Evolutionary conservation across 148 eudicot species (phyloP), one percentile per base, ranked within the genome.

Genomic region (Selenicereus undatus): DNA sequence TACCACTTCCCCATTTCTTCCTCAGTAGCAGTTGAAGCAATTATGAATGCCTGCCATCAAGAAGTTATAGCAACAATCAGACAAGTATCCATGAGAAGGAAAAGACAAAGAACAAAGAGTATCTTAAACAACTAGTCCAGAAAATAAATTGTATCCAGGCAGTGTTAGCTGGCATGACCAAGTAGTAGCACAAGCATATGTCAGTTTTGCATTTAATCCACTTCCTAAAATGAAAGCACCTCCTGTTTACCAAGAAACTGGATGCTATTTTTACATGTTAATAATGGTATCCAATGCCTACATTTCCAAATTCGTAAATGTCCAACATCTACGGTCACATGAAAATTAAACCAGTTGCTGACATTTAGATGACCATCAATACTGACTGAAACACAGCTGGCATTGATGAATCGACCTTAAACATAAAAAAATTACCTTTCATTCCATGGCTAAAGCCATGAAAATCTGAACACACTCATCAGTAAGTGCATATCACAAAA

Each of bases 11-110:
- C 81, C 97, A 92, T 94, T 87, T 94, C 98, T 77, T 90, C 98
- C 89, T 91, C 93, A 10, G 98, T 92, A 20, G 91, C 95, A 81
- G 98, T 94, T 81, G 98, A 94, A 84, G 98, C 98, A 83, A 94
- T 91, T 83, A 94, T 91, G 81, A 94, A 94, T 35, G 98, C 98
- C 98, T 94, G 92, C 75, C 87, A 78, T 73, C 50, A 66, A 30
- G 24, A 74, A 60, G 56, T 26, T 22, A 39, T 30, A 71, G 43
- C 21, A 32, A 76, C 76, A 72, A 80, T 84, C 17, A 65, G 26
- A 82, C n/a, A 30, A 8, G 60, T 11, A 71, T 72, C 65, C 54
- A 43, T 27, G 52, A 76, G 36, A 43, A 27, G 56, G 76, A 36
- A 76, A 75, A 35, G 24, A 21, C 65, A 78, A 50, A 24, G 43